Evolutionary conservation across 108 stramenopile genomes (phyloP).

Genomic region (Cyclotella choctawhatcheeana): DNA sequence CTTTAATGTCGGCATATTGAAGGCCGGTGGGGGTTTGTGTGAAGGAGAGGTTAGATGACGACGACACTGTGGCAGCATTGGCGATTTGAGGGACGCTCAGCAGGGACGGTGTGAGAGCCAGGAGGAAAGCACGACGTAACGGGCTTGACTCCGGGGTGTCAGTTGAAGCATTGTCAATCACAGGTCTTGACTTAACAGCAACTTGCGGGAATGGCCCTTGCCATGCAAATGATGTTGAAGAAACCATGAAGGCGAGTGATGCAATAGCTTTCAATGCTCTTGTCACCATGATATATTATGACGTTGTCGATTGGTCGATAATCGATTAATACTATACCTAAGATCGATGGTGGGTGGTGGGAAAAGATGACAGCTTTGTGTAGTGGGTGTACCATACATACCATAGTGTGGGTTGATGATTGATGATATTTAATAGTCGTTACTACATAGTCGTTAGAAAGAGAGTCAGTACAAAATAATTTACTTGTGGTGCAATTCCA

Average conservation of each 20-base stretch:
- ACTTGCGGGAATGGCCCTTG: constrained; percentile 5
- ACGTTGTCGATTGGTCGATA: not conserved
- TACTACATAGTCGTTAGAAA: too few species aligned
- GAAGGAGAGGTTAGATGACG: constrained; percentile 22
- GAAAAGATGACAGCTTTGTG: too few species aligned
- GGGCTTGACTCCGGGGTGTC: not conserved
- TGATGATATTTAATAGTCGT: too few species aligned
- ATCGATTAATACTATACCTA: too few species aligned
- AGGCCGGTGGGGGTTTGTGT: constrained; percentile 57
- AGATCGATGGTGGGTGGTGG: too few species aligned
- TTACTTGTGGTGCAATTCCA: too few species aligned
- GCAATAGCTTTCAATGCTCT: not conserved
- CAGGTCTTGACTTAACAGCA: not conserved
- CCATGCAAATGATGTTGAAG: not conserved
- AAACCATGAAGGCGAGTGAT: not conserved
- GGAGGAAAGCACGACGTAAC: constrained; percentile 18
- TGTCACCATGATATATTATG: not conserved
- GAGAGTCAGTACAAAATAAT: too few species aligned
- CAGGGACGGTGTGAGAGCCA: constrained; percentile 3
- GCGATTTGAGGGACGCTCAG: constrained; percentile 3
- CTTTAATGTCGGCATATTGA: constrained; percentile 71
- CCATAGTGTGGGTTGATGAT: too few species aligned
- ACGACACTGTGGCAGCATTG: constrained; percentile 23
- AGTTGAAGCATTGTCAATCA: constrained; percentile 11
- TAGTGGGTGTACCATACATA: too few species aligned